Evolutionary conservation across 2,329 filamentous ascomycete species (phyloP), one percentile per base, ranked within the genome.

Genomic region (Colletotrichum euphorbiae): DNA sequence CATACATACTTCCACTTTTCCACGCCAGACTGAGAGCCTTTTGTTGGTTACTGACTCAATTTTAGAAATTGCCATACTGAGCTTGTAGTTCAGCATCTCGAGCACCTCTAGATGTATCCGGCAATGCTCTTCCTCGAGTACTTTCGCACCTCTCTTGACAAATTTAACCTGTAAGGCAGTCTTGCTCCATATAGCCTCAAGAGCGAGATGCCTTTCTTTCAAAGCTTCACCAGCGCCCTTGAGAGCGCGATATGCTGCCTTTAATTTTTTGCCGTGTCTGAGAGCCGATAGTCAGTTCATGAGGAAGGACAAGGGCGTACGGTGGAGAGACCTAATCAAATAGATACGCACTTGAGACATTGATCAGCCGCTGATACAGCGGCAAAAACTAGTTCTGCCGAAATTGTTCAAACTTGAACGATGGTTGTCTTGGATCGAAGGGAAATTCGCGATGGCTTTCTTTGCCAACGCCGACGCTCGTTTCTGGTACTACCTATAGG

Each of bases 171-270:
- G 54, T 21, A 19, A 13, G 0, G 54, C 24, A 15, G 54, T 45
- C 11, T 57, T 57, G n/a, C n/a, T 57, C 38, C 54, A 57, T 15
- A 57, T 57, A 1, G 54, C 54, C 6, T 45, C 54, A 1, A 45
- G 9, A 2, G 45, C 7, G 4, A 45, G 40, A 4, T 33, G 24
- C 1, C 17, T 57, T 2, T 38, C 28, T 33, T 57, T 19, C 2
- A 57, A 38, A 3, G 54, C 54, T 21, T 45, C 40, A 5, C 5
- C 17, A 13, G 54, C 54, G 4, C 12, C 40, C 33, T 13, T 13
- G 8, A 57, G 13, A 11, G 45, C 54, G n/a, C 54, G 38, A 57
- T 57, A 57, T 12, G 33, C 54, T 6, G 12, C 7, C 17, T 45
- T 43, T 1, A 57, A 15, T 2, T 3, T 17, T 31, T 43, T 57